phyloP scores from a whole-genome alignment of 352 stramenopile species.

The Globisporangium sylvaticum region DNA sequence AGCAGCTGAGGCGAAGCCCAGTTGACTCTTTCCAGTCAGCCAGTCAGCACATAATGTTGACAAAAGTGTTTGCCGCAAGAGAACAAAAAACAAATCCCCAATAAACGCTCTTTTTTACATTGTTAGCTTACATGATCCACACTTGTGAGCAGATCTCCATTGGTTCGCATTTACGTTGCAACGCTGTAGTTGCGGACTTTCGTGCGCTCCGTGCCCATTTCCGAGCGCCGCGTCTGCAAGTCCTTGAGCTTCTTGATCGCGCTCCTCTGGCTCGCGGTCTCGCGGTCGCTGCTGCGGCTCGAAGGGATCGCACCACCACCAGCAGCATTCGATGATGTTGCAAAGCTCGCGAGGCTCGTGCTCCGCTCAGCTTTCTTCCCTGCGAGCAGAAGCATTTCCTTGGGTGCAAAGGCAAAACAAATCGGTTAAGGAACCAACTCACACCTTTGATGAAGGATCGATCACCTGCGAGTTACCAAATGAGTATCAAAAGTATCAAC shows the following conservation, averaged over 20 bases:
- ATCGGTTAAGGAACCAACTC: slow-evolving; percentile 15
- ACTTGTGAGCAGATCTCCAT: neutral
- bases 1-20: too few relatives aligned
- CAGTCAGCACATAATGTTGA: neutral
- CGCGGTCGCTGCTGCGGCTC: slow-evolving; percentile 41
- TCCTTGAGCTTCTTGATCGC: slow-evolving; percentile 69
- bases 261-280: slow-evolving; percentile 55
- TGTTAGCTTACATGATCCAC: neutral
- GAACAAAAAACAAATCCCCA: neutral
- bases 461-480: neutral
- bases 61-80: neutral
- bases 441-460: neutral
- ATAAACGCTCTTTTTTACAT: neutral
- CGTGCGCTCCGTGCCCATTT: slow-evolving; percentile 74
- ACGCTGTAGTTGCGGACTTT: slow-evolving; percentile 82
- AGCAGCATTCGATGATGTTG: neutral
- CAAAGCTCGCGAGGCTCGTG: slow-evolving; percentile 35
- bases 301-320: too few relatives aligned
- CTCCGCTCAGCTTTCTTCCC: slow-evolving; percentile 46
- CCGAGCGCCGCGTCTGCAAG: slow-evolving; percentile 61
- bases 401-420: slow-evolving; percentile 18
- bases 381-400: slow-evolving; percentile 67
- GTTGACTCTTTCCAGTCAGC: neutral
- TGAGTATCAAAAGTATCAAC: neutral
- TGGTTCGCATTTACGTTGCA: slow-evolving; percentile 15